Conservation (phyloP, 306 rosid genomes). For the Albizia julibrissin region DNA sequence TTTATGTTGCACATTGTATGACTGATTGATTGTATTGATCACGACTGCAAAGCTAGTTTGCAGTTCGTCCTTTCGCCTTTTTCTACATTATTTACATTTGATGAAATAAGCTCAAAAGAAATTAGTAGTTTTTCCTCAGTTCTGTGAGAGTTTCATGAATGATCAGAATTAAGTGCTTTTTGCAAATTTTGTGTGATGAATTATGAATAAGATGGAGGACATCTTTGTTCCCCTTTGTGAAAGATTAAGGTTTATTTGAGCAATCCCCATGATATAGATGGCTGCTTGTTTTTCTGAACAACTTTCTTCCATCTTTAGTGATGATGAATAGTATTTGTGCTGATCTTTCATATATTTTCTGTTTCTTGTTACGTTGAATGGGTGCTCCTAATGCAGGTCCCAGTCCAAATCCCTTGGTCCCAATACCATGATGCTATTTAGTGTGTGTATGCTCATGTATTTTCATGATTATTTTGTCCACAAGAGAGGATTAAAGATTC, state of each 20-base stretch:
- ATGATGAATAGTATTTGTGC: background rate
- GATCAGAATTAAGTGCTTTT: background rate
- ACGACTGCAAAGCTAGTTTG: background rate
- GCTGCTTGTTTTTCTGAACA: background rate
- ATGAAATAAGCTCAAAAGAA: background rate
- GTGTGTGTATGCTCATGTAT: background rate
- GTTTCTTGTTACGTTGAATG: background rate
- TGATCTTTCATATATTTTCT: background rate
- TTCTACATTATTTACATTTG: background rate
- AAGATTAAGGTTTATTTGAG: background rate
- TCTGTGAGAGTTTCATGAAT: background rate
- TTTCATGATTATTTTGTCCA: background rate
- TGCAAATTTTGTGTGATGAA: background rate
- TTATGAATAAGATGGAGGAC: background rate
- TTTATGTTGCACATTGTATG: no score
- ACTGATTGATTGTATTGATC: no score
- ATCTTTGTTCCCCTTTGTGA: background rate
- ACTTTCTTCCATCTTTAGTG: background rate
- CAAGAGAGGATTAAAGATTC: background rate
- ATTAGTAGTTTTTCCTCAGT: background rate
- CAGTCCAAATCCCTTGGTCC: background rate
- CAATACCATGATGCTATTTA: background rate
- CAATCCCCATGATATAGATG: background rate
- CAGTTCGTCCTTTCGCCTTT: background rate
- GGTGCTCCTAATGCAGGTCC: background rate